A percentile compares a stretch with the other conserved stretches of the same genome.
Evolutionary conservation across 345 rosid genomes (phyloP).

Genomic region (Tarenaya hassleriana): DNA sequence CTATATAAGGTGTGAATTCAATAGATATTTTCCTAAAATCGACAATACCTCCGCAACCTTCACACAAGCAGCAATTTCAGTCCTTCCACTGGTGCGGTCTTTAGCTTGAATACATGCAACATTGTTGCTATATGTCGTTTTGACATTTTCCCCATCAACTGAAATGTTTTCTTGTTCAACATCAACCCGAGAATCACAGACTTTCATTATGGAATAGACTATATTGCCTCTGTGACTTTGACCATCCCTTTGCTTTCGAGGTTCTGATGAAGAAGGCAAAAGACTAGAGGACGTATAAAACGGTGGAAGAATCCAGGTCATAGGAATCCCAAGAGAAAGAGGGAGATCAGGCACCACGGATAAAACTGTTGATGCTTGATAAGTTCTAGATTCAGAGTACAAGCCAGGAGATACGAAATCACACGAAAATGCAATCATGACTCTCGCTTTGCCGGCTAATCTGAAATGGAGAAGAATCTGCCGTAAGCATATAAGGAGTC

Average conservation of each 20-base stretch:
- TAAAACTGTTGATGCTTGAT: conserved; percentile 50
- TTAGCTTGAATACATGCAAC: conserved; percentile 86
- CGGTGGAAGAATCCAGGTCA: conserved; percentile 92
- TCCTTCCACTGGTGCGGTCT: conserved; percentile 70
- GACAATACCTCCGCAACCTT: conserved; percentile 77
- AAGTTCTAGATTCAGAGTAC: conserved; percentile 55
- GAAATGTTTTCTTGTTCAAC: conserved; percentile 42
- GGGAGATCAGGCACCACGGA: conserved; percentile 80
- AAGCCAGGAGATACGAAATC: conserved; percentile 60
- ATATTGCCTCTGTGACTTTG: conserved; percentile 54
- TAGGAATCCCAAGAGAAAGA: conserved; percentile 73
- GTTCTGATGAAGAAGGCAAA: conserved; percentile 51
- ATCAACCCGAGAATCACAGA: conserved; percentile 43
- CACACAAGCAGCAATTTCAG: conserved; percentile 83
- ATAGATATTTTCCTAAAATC: neutral
- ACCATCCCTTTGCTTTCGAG: conserved; percentile 45
- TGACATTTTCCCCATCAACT: conserved; percentile 56
- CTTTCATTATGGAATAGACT: conserved; percentile 61
- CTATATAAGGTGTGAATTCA: conserved; percentile 1
- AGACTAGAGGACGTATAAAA: conserved; percentile 62
- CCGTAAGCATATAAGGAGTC: conserved; percentile 19
- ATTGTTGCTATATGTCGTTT: conserved; percentile 57
- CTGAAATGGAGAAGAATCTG: conserved; percentile 39
- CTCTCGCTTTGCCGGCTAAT: conserved; percentile 64
- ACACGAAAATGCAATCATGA: conserved; percentile 70